Conservation (phyloP, 2,329 filamentous ascomycete species). For the Lachnellula subtilissima region DNA sequence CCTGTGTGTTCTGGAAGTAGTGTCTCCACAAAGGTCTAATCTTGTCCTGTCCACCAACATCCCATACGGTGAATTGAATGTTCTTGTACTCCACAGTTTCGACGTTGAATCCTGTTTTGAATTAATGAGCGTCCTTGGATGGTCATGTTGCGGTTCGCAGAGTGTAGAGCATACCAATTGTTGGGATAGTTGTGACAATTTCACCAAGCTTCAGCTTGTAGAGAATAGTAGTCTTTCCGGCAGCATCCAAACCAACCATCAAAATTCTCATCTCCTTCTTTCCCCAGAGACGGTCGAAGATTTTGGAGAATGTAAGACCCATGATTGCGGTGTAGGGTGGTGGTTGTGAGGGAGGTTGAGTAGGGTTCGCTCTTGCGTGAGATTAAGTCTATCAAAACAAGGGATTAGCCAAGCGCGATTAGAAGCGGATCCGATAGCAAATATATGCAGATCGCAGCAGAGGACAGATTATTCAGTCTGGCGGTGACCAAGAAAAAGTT, state of each 20-base stretch:
- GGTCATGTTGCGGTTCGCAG: slow-evolving; percentile 6
- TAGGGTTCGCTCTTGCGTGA: slow-evolving; percentile 32
- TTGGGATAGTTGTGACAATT: slow-evolving; percentile 98
- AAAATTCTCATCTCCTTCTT: slow-evolving; percentile 99
- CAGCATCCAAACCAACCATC: slow-evolving; percentile 99
- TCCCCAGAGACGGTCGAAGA: slow-evolving; percentile 94
- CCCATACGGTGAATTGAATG: slow-evolving; percentile 99
- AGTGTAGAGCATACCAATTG: slow-evolving; percentile 66
- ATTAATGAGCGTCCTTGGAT: slow-evolving; percentile 20
- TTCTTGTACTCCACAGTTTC: slow-evolving; percentile 99
- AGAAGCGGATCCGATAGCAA: slow-evolving; percentile 4
- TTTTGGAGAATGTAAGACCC: slow-evolving; percentile 96
- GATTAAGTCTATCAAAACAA: slow-evolving; percentile 18
- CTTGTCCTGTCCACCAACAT: slow-evolving; percentile 99
- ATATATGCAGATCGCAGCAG: slow-evolving; percentile 16
- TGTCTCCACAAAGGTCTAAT: slow-evolving; percentile 99
- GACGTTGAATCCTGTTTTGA: slow-evolving; percentile 83
- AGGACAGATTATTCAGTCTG: slow-evolving; percentile 25
- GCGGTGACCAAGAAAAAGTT: slow-evolving; percentile 8
- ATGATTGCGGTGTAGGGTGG: slow-evolving; percentile 62
- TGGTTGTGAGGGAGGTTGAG: slow-evolving; percentile 26
- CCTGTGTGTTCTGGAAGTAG: slow-evolving; percentile 99
- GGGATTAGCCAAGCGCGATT: slow-evolving; percentile 16
- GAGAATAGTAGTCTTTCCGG: slow-evolving; percentile 99
- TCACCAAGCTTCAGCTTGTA: slow-evolving; percentile 99